Evolutionary conservation across 768 basidiomycete species (phyloP).

Genomic region (Leccinum disarticulatum): DNA sequence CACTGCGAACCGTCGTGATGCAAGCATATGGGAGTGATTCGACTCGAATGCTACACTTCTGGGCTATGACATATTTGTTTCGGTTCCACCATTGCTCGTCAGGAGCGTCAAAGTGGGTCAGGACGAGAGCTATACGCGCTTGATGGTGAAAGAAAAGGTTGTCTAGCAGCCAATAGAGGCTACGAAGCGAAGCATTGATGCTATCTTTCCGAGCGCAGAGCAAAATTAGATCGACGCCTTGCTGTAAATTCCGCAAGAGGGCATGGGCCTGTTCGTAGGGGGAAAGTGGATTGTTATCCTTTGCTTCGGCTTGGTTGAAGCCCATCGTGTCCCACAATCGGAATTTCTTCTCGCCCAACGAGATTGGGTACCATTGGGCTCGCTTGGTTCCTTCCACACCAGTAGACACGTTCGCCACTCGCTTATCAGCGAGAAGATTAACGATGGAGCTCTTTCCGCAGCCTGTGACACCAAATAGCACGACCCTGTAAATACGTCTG

Average conservation of each 20-base stretch:
- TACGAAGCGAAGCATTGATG: slow-evolving; percentile 34
- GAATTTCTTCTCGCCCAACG: slow-evolving; percentile 21
- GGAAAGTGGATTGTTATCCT: slow-evolving; percentile 12
- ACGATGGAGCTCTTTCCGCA: slow-evolving; percentile 33
- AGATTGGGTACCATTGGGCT: slow-evolving; percentile 21
- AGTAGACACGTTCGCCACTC: slow-evolving; percentile 30
- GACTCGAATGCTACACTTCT: slow-evolving; percentile 11
- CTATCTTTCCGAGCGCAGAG: slow-evolving; percentile 39
- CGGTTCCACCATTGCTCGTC: slow-evolving; percentile 40
- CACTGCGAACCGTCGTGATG: slow-evolving; percentile 17
- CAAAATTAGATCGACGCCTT: slow-evolving; percentile 41
- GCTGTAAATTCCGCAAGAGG: slow-evolving; percentile 33
- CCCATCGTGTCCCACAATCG: slow-evolving; percentile 37
- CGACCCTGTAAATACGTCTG: slow-evolving; percentile 26
- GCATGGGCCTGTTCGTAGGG: slow-evolving; percentile 32
- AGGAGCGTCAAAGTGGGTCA: slow-evolving; percentile 39
- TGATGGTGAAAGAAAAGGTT: slow-evolving; percentile 37
- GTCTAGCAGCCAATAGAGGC: slow-evolving; percentile 39
- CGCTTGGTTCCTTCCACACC: slow-evolving; percentile 34
- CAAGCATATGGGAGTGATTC: slow-evolving; percentile 14
- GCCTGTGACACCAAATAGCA: slow-evolving; percentile 29
- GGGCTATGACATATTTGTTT: slow-evolving; percentile 26
- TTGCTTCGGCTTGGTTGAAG: slow-evolving; percentile 26
- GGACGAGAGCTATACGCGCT: slow-evolving; percentile 39
- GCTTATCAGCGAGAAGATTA: slow-evolving; percentile 28